phyloP scores from a whole-genome alignment of 805 yeast genomes.

The Saccharomyces paradoxus region DNA sequence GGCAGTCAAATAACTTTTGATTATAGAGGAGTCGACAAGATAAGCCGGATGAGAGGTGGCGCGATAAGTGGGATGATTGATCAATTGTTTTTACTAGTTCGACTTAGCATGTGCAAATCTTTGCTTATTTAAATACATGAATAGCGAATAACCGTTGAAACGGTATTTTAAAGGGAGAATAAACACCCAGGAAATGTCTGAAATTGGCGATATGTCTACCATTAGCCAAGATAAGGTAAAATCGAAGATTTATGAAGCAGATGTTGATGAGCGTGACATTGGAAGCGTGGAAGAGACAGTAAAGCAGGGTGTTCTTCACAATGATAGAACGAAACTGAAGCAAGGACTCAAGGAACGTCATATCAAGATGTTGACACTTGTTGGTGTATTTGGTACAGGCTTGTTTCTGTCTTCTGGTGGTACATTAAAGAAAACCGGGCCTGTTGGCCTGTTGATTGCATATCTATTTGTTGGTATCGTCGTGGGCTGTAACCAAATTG shows the following conservation, averaged over 20 bases:
- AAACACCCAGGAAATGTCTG: not conserved
- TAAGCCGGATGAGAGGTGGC: not conserved
- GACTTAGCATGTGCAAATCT: not conserved
- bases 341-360: constrained; percentile 26
- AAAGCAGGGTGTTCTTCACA: not conserved
- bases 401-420: constrained; percentile 35
- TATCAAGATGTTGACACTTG: constrained; percentile 43
- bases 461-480: constrained; percentile 31
- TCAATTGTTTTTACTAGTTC: too few species aligned
- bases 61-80: not conserved
- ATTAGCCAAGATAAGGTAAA: not conserved
- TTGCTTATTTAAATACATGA: not conserved
- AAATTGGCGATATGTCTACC: not conserved
- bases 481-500: constrained; percentile 34
- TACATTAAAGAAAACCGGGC: constrained; percentile 32
- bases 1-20: too few species aligned
- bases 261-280: not conserved
- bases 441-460: constrained; percentile 32
- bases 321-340: not conserved
- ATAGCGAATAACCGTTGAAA: not conserved
- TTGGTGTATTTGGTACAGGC: constrained; percentile 40
- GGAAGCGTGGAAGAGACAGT: not conserved
- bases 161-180: not conserved
- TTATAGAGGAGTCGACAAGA: too few species aligned
- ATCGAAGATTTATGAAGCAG: not conserved